Percentiles rank a stretch among this genome's conserved stretches.
Evolutionary conservation across 2,329 filamentous ascomycete species (phyloP).

Genomic region (Ceratocystis albifundus): DNA sequence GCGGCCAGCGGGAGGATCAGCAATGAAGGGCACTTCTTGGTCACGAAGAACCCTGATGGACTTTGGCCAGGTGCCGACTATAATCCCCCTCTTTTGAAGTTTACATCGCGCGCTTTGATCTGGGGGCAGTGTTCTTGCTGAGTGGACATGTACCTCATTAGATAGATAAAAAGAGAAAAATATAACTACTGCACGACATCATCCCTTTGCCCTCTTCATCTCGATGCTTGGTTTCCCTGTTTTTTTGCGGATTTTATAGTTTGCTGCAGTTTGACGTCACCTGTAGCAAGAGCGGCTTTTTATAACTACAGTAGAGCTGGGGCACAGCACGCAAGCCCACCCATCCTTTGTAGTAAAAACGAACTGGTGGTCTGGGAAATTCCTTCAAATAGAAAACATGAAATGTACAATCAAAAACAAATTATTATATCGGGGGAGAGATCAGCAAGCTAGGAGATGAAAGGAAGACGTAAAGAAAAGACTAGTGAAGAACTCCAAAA

Average conservation of each 20-base stretch:
- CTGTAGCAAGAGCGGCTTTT: not conserved
- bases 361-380: not conserved
- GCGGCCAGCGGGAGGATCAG: not conserved
- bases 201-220: not conserved
- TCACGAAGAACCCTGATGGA: slow-evolving; percentile 2
- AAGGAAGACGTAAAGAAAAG: not conserved
- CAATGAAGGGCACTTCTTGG: not conserved
- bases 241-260: not conserved
- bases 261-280: slow-evolving; percentile 1
- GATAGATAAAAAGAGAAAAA: not conserved
- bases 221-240: not conserved
- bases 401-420: not conserved
- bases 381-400: not conserved
- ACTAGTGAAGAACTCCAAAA: not conserved
- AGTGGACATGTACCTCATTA: not conserved
- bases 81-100: not conserved
- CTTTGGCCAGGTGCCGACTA: not conserved
- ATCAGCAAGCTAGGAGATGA: not conserved
- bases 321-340: not conserved
- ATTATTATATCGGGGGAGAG: not conserved
- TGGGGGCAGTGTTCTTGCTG: not conserved
- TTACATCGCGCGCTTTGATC: not conserved
- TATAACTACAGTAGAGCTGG: not conserved
- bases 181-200: not conserved
- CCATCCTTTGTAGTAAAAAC: not conserved